Conservation (phyloP, 2,329 filamentous ascomycete genomes). For the Leptoxyphium fumago region DNA sequence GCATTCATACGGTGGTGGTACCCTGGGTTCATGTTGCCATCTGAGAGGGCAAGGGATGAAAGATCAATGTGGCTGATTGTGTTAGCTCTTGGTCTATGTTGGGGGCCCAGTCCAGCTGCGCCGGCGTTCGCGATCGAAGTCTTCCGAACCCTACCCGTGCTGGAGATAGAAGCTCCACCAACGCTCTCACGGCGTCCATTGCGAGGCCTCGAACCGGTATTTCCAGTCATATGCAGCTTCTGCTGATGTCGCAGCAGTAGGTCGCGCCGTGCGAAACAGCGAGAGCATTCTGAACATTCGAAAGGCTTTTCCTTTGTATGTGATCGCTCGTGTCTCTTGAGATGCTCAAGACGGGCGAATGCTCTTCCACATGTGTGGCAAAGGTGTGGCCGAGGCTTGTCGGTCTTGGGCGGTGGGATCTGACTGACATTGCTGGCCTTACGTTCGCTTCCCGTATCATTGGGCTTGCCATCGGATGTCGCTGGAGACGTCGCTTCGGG, state of each 20-base stretch:
- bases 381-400: conserved; percentile 91
- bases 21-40: conserved; percentile 9
- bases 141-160: conserved; percentile 67
- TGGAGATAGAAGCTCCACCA: conserved; percentile 52
- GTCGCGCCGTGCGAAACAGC: conserved; percentile 90
- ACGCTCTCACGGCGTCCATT: conserved; percentile 76
- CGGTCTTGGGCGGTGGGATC: conserved; percentile 80
- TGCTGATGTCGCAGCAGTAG: conserved; percentile 89
- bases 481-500: too few relatives aligned
- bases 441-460: not conserved
- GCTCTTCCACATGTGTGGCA: conserved; percentile 83
- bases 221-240: conserved; percentile 89
- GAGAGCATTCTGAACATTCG: conserved; percentile 82
- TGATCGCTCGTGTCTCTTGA: conserved; percentile 95
- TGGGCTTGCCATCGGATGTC: not conserved
- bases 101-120: conserved; percentile 34
- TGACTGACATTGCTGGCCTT: conserved; percentile 15
- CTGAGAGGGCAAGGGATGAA: conserved; percentile 44
- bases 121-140: conserved; percentile 63
- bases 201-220: conserved; percentile 71
- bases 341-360: conserved; percentile 86
- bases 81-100: conserved; percentile 76
- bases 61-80: conserved; percentile 90
- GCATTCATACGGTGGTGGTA: conserved; percentile 16
- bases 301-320: conserved; percentile 99